These are phyloP conservation scores for Parmelia sp. DNA, from an alignment of 495 filamentous ascomycete species.

Conservation along the genomic window DNA sequence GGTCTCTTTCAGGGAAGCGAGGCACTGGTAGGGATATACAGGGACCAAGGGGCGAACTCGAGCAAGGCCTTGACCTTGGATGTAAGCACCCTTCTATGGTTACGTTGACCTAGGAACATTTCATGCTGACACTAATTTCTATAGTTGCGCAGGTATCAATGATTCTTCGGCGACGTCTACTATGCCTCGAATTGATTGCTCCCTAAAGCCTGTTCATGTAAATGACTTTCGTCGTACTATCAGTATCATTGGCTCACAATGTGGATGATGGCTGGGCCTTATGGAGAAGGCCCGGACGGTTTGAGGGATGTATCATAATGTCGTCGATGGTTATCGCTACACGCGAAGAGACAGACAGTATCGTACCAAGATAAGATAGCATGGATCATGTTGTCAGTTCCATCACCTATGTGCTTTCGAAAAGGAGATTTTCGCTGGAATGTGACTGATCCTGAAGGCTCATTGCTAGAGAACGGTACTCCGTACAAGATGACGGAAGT, in stretches of 20 bases:
- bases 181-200: not conserved
- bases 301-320: not conserved
- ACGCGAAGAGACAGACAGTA: not conserved
- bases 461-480: not conserved
- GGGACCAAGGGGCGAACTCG: conserved; percentile 88
- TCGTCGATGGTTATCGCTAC: not conserved
- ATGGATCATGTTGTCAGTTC: not conserved
- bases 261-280: not conserved
- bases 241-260: not conserved
- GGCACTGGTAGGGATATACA: conserved; percentile 87
- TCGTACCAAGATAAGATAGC: not conserved
- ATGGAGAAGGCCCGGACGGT: not conserved
- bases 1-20: conserved; percentile 92
- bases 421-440: not conserved
- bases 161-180: not conserved
- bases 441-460: not conserved
- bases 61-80: conserved; percentile 85
- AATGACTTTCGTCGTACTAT: not conserved
- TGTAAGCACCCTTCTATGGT: conserved; percentile 54
- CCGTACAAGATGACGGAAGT: not conserved
- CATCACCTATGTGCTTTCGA: not conserved
- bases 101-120: not conserved
- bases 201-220: not conserved
- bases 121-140: conserved; percentile 2
- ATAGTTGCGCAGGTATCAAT: conserved; percentile 28